Evolutionary conservation across 1,139 yeast species (phyloP).

Genomic region (Geotrichum citri-aurantii): DNA sequence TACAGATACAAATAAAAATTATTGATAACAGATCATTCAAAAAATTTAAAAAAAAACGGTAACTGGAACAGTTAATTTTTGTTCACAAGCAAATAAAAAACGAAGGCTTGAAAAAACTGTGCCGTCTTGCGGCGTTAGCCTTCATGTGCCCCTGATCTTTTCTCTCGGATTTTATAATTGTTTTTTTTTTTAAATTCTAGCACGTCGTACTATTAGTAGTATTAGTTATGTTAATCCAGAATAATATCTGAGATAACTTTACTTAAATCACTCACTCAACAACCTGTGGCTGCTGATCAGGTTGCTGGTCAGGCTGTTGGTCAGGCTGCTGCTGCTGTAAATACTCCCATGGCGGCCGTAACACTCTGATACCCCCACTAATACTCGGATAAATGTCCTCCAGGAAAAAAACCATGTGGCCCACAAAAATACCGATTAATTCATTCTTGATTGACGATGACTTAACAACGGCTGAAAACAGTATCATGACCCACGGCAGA

Average conservation of each 20-base stretch:
- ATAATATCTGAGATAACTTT: too few relatives aligned
- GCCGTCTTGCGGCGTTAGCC: not conserved
- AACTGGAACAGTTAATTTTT: too few relatives aligned
- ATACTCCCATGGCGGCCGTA: conserved; percentile 38
- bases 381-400: conserved; percentile 36
- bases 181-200: too few relatives aligned
- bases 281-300: not conserved
- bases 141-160: not conserved
- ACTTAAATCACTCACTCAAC: not conserved
- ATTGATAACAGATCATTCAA: not conserved
- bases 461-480: conserved; percentile 27
- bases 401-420: conserved; percentile 41
- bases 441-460: conserved; percentile 30
- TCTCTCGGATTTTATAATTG: too few relatives aligned
- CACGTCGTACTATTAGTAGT: too few relatives aligned
- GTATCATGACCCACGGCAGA: conserved; percentile 39
- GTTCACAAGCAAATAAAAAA: too few relatives aligned
- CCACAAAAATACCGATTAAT: conserved; percentile 40
- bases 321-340: conserved; percentile 15
- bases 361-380: conserved; percentile 28
- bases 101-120: not conserved
- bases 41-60: not conserved
- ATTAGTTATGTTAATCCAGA: too few relatives aligned
- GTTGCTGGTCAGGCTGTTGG: conserved; percentile 4
- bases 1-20: not conserved